phyloP scores from a whole-genome alignment of 1,139 yeast species.

The Blastobotrys buckinghamii region DNA sequence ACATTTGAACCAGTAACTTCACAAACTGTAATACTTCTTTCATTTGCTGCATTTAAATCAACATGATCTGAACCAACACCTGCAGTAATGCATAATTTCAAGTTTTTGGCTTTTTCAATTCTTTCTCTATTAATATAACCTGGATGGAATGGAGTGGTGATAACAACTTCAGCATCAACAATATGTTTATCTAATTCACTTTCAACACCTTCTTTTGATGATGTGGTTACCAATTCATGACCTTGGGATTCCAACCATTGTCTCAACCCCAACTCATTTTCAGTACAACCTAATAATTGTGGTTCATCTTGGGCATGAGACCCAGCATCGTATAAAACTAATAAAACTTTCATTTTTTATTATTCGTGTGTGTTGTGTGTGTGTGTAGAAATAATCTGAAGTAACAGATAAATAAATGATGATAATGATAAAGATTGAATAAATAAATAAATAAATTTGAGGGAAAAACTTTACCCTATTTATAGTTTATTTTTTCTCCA shows the following conservation, averaged over 20 bases:
- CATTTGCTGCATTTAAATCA: slow-evolving; percentile 68
- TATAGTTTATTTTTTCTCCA: too few species aligned
- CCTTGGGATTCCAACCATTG: slow-evolving; percentile 61
- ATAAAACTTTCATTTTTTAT: slow-evolving; percentile 28
- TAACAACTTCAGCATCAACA: slow-evolving; percentile 66
- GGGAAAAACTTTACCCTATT: neutral
- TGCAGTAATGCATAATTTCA: slow-evolving; percentile 69
- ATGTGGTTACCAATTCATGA: slow-evolving; percentile 60
- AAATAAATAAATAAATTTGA: too few species aligned
- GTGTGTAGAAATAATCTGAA: too few species aligned
- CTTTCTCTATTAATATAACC: slow-evolving; percentile 67
- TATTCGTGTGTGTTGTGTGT: too few species aligned
- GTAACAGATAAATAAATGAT: too few species aligned
- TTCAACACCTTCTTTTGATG: slow-evolving; percentile 61
- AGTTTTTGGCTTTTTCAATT: slow-evolving; percentile 63
- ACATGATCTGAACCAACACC: slow-evolving; percentile 85
- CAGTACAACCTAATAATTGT: slow-evolving; percentile 61
- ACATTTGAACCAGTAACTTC: slow-evolving; percentile 85
- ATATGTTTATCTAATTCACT: slow-evolving; percentile 59
- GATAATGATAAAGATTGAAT: too few species aligned
- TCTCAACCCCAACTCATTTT: slow-evolving; percentile 70
- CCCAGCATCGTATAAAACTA: slow-evolving; percentile 33
- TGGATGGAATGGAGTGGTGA: slow-evolving; percentile 82
- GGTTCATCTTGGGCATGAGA: slow-evolving; percentile 55
- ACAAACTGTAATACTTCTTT: slow-evolving; percentile 54